A percentile compares a stretch with the other conserved stretches of the same genome.
Evolutionary conservation across 495 filamentous ascomycete genomes (phyloP).

Genomic region (Aspergillus steynii): DNA sequence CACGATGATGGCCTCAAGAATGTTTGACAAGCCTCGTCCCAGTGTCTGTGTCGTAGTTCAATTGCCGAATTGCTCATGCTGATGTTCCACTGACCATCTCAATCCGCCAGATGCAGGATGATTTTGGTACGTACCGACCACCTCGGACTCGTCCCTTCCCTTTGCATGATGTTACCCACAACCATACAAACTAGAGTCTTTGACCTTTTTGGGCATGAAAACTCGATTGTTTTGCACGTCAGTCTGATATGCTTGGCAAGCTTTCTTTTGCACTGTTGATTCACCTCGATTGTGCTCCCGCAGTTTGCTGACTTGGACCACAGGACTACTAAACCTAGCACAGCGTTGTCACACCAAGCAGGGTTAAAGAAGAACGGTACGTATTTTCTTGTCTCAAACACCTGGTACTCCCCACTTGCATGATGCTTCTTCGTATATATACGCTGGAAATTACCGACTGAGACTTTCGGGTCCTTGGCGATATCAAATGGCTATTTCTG

Average conservation of each 20-base stretch:
- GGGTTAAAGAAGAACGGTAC: constrained; percentile 23
- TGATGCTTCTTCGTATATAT: constrained; percentile 84
- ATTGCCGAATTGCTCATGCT: neutral
- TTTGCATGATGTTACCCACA: constrained; percentile 71
- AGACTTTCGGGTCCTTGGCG: constrained; percentile 74
- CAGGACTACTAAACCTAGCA: constrained; percentile 15
- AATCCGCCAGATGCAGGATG: neutral
- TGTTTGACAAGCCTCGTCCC: neutral
- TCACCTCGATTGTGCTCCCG: constrained; percentile 13
- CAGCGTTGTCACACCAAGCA: neutral
- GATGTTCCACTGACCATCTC: neutral
- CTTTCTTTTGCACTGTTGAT: constrained; percentile 9
- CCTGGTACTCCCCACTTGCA: constrained; percentile 28
- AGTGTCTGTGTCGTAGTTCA: neutral
- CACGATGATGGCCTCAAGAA: neutral
- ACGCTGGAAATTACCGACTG: constrained; percentile 99
- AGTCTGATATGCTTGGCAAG: constrained; percentile 73
- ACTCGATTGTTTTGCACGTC: constrained; percentile 91
- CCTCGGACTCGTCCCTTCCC: constrained; percentile 11
- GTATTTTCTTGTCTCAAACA: constrained; percentile 15
- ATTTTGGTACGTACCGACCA: neutral
- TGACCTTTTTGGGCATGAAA: constrained; percentile 91
- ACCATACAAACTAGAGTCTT: constrained; percentile 99
- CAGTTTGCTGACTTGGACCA: constrained; percentile 3
- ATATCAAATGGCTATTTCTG: constrained; percentile 91